Conservation (phyloP, 1,139 yeast genomes). For the Geotrichum carabidarum region DNA sequence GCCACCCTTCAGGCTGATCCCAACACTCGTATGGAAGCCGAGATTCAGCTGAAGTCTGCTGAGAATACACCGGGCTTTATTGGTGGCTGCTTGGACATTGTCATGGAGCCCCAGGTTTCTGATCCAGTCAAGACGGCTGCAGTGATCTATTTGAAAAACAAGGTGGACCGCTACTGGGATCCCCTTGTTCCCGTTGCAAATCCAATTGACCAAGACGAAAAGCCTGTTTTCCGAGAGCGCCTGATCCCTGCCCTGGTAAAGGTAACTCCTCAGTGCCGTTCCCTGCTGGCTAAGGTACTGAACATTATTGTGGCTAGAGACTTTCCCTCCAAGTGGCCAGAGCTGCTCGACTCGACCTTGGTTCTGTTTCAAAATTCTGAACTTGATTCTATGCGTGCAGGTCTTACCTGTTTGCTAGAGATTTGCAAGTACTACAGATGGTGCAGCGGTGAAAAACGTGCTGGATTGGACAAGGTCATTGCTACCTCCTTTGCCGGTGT, state of each 20-base stretch:
- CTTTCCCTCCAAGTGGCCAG: slow-evolving; percentile 67
- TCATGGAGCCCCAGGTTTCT: slow-evolving; percentile 50
- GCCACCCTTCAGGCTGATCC: slow-evolving; percentile 74
- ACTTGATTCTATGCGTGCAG: slow-evolving; percentile 61
- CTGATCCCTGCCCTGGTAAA: slow-evolving; percentile 46
- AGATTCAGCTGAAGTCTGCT: slow-evolving; percentile 54
- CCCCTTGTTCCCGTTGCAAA: slow-evolving; percentile 27
- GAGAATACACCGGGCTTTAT: slow-evolving; percentile 65
- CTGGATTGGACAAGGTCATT: slow-evolving; percentile 56
- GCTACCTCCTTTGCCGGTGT: slow-evolving; percentile 63
- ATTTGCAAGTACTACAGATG: slow-evolving; percentile 72
- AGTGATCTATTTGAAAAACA: slow-evolving; percentile 81
- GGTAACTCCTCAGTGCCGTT: slow-evolving; percentile 41
- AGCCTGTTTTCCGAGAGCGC: slow-evolving; percentile 61
- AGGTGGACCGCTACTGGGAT: slow-evolving; percentile 64
- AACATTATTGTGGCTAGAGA: slow-evolving; percentile 61
- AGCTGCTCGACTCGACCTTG: slow-evolving; percentile 54
- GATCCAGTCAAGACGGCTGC: slow-evolving; percentile 67
- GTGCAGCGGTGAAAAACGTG: slow-evolving; percentile 59
- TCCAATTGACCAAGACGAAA: slow-evolving; percentile 61
- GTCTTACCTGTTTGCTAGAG: slow-evolving; percentile 70
- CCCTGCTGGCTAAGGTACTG: slow-evolving; percentile 68
- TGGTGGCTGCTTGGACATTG: slow-evolving; percentile 76
- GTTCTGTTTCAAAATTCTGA: slow-evolving; percentile 52
- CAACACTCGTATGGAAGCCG: slow-evolving; percentile 61